phyloP scores from a whole-genome alignment of 2,329 filamentous ascomycete genomes.

The Cadophora sp. region DNA sequence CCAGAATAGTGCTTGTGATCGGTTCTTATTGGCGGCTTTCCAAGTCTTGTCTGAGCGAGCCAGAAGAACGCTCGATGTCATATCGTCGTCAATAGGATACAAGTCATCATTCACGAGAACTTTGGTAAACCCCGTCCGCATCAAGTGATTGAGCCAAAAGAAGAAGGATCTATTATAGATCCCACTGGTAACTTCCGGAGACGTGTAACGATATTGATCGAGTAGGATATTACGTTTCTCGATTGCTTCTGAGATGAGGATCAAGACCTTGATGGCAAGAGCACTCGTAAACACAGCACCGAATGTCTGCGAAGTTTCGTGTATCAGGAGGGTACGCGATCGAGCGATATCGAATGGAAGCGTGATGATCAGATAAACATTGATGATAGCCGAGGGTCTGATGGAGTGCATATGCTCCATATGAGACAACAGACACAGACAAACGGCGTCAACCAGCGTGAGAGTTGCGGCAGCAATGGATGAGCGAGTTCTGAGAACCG shows the following conservation, averaged over 20 bases:
- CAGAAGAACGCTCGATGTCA: slow-evolving; percentile 29
- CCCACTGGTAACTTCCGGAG: slow-evolving; percentile 50
- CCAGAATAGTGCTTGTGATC: slow-evolving; percentile 31
- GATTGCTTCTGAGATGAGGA: slow-evolving; percentile 47
- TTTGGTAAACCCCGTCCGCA: slow-evolving; percentile 47
- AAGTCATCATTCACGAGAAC: slow-evolving; percentile 48
- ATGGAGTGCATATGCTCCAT: slow-evolving; percentile 39
- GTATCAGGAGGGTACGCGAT: slow-evolving; percentile 36
- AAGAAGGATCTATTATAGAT: slow-evolving; percentile 49
- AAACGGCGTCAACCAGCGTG: slow-evolving; percentile 32
- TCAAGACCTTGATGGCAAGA: slow-evolving; percentile 47
- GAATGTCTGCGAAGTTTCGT: slow-evolving; percentile 43
- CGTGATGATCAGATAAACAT: slow-evolving; percentile 39
- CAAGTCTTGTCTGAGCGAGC: slow-evolving; percentile 28
- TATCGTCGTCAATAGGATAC: slow-evolving; percentile 46
- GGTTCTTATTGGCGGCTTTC: slow-evolving; percentile 25
- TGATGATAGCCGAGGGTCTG: slow-evolving; percentile 37
- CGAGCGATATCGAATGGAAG: slow-evolving; percentile 39
- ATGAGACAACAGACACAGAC: slow-evolving; percentile 36
- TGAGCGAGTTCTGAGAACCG: slow-evolving; percentile 28
- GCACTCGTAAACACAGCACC: slow-evolving; percentile 47
- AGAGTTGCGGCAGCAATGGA: slow-evolving; percentile 34
- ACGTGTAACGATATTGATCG: slow-evolving; percentile 40
- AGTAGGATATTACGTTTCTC: slow-evolving; percentile 48
- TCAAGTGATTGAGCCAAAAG: slow-evolving; percentile 50